Base-by-base conservation (phyloP, 345 rosid genomes). In the Ceriops zippeliana region DNA sequence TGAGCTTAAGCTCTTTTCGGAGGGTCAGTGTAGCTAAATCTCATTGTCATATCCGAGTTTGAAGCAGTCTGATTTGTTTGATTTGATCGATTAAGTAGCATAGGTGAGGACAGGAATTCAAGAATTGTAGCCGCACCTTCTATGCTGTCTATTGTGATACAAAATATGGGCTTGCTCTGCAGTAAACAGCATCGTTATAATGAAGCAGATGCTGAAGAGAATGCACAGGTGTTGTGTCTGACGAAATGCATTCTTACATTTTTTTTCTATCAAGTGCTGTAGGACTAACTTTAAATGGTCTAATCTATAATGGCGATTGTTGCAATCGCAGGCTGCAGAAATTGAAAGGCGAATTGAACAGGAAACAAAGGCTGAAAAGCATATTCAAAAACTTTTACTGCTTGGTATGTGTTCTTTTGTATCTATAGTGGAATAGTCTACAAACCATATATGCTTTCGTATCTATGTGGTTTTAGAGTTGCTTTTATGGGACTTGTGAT, bases 271-370 rank as follows among this genome's bases (percentile, higher is more conserved):
- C 5, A 5, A 62, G 61, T 63, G 38, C 31, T 63, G 51, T 58
- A 13, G 21, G 35, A 15, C 31, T n/a, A 46, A 26, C 30, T 57
- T 31, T 38, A 65, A 57, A 34, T 37, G 6, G 58, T 27, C 65
- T 57, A 28, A 20, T 22, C 15, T 42, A 31, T 52, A 65, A 66
- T 49, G 66, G 13, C 56, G 16, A 6, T 72, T 32, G 37, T 78
- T 26, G 10, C 52, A 49, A 75, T 69, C 75, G 11, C 78, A 96
- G 98, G 88, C 92, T 62, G 93, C 82, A 72, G 97, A 92, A 72
- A 92, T 96, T 24, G 99, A 96, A 77, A 87, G 96, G 79, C 84
- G 99, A 73, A 96, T 96, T 58, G 92, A 92, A 68, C 99, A 85
- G 83, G 99, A 92, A 77, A 84, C 95, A 20, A 90, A 90, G 74